A percentile compares a stretch with the other conserved stretches of the same genome.
These are phyloP conservation scores for Trichocomaceae sp. DNA, from an alignment of 2,329 filamentous ascomycete genomes.

Conservation along the genomic window DNA sequence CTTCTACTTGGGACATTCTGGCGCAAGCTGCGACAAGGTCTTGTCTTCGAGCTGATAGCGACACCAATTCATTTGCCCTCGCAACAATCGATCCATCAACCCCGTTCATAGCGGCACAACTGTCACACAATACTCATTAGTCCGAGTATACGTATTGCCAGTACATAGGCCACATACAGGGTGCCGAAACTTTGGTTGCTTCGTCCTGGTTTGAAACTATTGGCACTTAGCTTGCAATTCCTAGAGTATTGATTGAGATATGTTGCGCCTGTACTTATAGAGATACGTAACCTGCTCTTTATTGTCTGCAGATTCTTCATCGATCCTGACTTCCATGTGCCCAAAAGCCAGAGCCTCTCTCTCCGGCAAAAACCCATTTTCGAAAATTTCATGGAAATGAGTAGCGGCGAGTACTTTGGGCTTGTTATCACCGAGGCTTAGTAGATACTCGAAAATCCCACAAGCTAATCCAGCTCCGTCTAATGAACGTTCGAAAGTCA, in stretches of 20 bases:
- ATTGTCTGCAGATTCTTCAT: constrained; percentile 37
- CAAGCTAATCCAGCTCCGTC: constrained; percentile 61
- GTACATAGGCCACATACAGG: constrained; percentile 34
- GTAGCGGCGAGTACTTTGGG: constrained; percentile 58
- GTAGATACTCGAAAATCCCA: constrained; percentile 53
- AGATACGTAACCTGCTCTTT: constrained; percentile 57
- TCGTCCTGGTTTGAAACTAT: constrained; percentile 53
- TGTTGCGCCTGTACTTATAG: constrained; percentile 50
- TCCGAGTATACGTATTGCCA: neutral
- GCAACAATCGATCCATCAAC: constrained; percentile 65
- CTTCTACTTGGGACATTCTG: constrained; percentile 57
- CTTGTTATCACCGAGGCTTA: constrained; percentile 42
- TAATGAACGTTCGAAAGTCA: constrained; percentile 17
- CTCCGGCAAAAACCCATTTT: constrained; percentile 47
- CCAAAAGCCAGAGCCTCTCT: constrained; percentile 46
- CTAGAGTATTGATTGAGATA: neutral
- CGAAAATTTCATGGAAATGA: constrained; percentile 55
- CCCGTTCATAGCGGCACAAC: constrained; percentile 80
- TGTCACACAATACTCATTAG: constrained; percentile 20
- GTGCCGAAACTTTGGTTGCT: constrained; percentile 79
- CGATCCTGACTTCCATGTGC: constrained; percentile 51
- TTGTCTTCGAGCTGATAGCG: constrained; percentile 63
- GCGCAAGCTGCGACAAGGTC: constrained; percentile 70
- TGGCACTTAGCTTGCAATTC: constrained; percentile 11
- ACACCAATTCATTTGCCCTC: constrained; percentile 66